Base-by-base conservation (phyloP, 2,329 filamentous ascomycete genomes). In the Zymoseptoria ardabiliae region DNA sequence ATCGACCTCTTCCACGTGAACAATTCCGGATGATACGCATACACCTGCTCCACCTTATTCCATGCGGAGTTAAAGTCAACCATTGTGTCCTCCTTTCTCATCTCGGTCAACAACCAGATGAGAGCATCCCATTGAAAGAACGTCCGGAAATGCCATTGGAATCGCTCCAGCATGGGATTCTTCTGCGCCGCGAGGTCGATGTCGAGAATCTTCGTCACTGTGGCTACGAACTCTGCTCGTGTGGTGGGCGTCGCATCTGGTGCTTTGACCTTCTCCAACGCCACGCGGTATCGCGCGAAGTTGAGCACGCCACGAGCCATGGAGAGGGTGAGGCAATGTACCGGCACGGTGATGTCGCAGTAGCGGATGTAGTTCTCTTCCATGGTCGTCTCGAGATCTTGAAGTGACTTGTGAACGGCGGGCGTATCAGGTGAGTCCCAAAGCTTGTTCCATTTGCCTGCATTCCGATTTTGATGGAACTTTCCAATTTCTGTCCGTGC, bases 121-220 rank as follows among this genome's bases (percentile, higher is more conserved):
- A 73, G 68, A 13, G 79, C 68, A 30, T 77, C 75, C 58, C 71
- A 75, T 35, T 82, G 68, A 52, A 82, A 72, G 64, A 79, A 78
- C n/a, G 82, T 76, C 51, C 80, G 74, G 9, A 79, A 75, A 56
- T 82, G 79, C 79, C 79, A 82, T 20, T 77, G 75, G 66, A 81
- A 82, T 48, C 79, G 74, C 25, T 74, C 70, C 23, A 78, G 69
- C 21, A 70, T 70, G 25, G 71, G 68, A 28, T 74, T 77, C 1
- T 70, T 73, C 56, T 76, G 74, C 0, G 70, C 69, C 20, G 78
- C 64, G 51, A 74, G 77, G 58, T 77, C 73, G 41, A 74, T 71
- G 50, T 76, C 70, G 9, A 77, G 65, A 6, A 78, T 70, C 57
- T 77, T 74, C 20, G 77, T 64, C 4, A 74, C 72, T 11, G 75